Percentiles rank a stretch among this genome's conserved stretches.
phyloP scores from a whole-genome alignment of 2,329 filamentous ascomycete species.

The Alternaria postmessia region DNA sequence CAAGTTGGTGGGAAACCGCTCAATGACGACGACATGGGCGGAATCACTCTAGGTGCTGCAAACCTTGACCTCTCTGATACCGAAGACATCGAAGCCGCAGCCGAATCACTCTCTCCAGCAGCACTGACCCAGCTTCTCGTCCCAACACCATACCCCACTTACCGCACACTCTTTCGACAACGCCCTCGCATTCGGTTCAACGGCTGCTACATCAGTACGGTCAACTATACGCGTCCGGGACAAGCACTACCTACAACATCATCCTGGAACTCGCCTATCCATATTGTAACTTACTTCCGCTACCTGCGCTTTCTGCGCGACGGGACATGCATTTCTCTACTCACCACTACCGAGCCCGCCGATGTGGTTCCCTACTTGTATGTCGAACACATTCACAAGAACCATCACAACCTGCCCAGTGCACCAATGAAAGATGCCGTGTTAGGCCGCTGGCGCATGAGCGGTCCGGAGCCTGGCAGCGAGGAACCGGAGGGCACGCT shows the following conservation, averaged over 20 bases:
- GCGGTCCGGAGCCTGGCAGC: slow-evolving; percentile 54
- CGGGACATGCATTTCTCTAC: slow-evolving; percentile 80
- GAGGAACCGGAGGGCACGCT: slow-evolving; percentile 56
- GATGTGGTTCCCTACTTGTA: slow-evolving; percentile 88
- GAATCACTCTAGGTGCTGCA: slow-evolving; percentile 36
- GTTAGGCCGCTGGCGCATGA: slow-evolving; percentile 71
- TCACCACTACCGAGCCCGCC: slow-evolving; percentile 81
- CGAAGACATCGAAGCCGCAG: slow-evolving; percentile 21
- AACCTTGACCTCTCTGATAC: slow-evolving; percentile 19
- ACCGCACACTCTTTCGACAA: slow-evolving; percentile 75
- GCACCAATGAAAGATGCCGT: slow-evolving; percentile 74
- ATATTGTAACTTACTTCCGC: slow-evolving; percentile 97
- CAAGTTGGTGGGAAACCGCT: slow-evolving; percentile 62
- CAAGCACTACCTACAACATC: slow-evolving; percentile 73
- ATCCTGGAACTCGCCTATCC: slow-evolving; percentile 81
- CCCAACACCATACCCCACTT: slow-evolving; percentile 51
- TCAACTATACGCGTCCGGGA: slow-evolving; percentile 90
- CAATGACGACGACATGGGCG: slow-evolving; percentile 46
- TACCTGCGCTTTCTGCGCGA: slow-evolving; percentile 96
- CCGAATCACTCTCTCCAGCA: slow-evolving; percentile 13
- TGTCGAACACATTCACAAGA: slow-evolving; percentile 68
- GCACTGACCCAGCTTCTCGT: slow-evolving; percentile 47
- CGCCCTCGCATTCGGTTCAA: slow-evolving; percentile 92
- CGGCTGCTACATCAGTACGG: slow-evolving; percentile 94
- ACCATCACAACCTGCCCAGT: slow-evolving; percentile 54